phyloP scores from a whole-genome alignment of 345 rosid genomes.

The Syzygium grande region DNA sequence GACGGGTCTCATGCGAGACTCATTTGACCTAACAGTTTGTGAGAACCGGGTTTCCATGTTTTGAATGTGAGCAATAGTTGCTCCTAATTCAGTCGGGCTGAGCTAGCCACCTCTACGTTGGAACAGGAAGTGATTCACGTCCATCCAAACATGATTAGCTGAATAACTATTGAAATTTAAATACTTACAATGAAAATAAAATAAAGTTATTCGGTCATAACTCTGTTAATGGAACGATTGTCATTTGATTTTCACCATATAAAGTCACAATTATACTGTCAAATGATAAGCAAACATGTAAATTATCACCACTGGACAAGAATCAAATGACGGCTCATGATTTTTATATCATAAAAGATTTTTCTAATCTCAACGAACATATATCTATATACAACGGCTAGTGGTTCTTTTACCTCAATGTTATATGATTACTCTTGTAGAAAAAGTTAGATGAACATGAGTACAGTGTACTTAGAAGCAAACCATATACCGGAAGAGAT shows the following conservation, averaged over 20 bases:
- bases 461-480: not conserved
- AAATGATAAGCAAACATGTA: not conserved
- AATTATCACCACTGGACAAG: not conserved
- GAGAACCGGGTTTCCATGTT: not conserved
- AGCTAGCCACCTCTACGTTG: not conserved
- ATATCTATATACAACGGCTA: not conserved
- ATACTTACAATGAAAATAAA: not conserved
- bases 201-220: not conserved
- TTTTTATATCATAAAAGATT: not conserved
- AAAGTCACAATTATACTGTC: not conserved
- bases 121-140: no score
- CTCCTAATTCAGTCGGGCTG: not conserved
- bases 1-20: not conserved
- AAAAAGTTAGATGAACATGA: not conserved
- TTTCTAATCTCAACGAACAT: not conserved
- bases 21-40: not conserved
- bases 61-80: not conserved
- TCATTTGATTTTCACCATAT: not conserved
- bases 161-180: not conserved
- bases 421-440: not conserved
- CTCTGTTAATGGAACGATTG: not conserved
- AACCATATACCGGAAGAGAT: not conserved
- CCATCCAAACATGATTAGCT: not conserved
- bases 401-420: not conserved
- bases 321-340: not conserved